Evolutionary conservation across 441 rosid genomes (phyloP), one percentile per base, ranked within the genome.

Genomic region (Arabidopsis hybrid): DNA sequence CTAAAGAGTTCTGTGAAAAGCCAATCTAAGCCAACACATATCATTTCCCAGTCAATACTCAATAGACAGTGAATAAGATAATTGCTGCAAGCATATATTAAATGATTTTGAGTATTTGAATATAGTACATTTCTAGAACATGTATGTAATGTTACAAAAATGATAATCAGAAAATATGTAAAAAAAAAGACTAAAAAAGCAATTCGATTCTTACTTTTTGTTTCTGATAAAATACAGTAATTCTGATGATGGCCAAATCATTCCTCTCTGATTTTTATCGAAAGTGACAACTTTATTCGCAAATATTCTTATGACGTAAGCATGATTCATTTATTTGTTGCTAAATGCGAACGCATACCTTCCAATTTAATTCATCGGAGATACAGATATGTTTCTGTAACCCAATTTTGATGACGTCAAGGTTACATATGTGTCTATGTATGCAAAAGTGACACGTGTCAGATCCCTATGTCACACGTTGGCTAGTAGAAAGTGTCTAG

Each of bases 221-320:
- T 60, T 52, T 40, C 53, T 59, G 18, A 67, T 67, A 59, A 10
- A 36, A 49, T 13, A 59, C 43, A 43, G 57, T 60, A 62, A 69
- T 46, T 46, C 6, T 76, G 45, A 69, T 76, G 67, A 76, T 69
- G 53, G 39, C 66, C 75, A 69, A 69, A 76, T 76, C 75, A 76
- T 76, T 62, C 18, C 7, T 14, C 35, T 52, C 8, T 60, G 40
- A 60, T 68, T 51, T 21, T 10, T 31, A 34, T 55, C 14, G 67
- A 63, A 63, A 69, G 71, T 57, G 75, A 57, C 75, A 14, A 67
- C 32, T 26, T 49, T 29, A 14, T 46, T 38, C 0, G 13, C 38
- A 45, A 26, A 59, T 38, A 1, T n/a, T 50, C 2, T 11, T 21
- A 26, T 62, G 65, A 34, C 60, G 71, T 69, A 17, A 69, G 79